Base-by-base conservation (phyloP, 2,329 filamentous ascomycete species). In the Hypoxylon sp. region DNA sequence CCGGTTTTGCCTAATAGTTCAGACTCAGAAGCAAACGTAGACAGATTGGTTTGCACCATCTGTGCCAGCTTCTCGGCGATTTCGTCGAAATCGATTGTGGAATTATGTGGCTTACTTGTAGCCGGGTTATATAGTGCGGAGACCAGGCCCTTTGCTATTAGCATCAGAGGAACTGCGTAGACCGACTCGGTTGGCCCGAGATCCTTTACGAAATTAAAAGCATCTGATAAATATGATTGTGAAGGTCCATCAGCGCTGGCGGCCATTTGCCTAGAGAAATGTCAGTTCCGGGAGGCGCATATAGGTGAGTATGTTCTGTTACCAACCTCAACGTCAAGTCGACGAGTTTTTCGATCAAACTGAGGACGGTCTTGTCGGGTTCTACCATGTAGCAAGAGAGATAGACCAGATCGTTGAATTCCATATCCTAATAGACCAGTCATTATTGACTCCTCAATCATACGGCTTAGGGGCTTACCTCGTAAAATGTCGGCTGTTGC, bases 401-500 rank as follows among this genome's bases (percentile, higher is more conserved):
- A 32, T 71, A 64, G 52, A 71, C 52, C 22, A 76, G 56, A 48
- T 76, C 75, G 10, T 65, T 44, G 15, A 76, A 75, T 19, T 69
- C 66, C 72, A 76, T 75, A 11, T 63, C 67, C 74, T 76, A 47
- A 6, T 22, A n/a, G 19, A 37, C 39, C 34, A 51, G 57, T 70
- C 44, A 70, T 56, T 46, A 37, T 48, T 44, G 10, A 28, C 37
- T 8, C 17, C 37, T 26, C 7, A 22, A 37, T 26, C 17, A 37
- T 13, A 20, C 34, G 22, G 1, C 17, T 3, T 13, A 17, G 13
- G 1, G 39, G 44, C 37, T 51, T 62, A 76, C 74, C 46, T 73
- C 70, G 48, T 76, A 76, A 49, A 75, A 75, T 8, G 73, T 76
- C 19, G 72, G 72, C 51, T 75, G 74, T 56, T 71, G 68, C 68